Percentiles rank a stretch among this genome's conserved stretches.
phyloP scores from a whole-genome alignment of 2,329 filamentous ascomycete genomes.

The Fusarium begoniae region DNA sequence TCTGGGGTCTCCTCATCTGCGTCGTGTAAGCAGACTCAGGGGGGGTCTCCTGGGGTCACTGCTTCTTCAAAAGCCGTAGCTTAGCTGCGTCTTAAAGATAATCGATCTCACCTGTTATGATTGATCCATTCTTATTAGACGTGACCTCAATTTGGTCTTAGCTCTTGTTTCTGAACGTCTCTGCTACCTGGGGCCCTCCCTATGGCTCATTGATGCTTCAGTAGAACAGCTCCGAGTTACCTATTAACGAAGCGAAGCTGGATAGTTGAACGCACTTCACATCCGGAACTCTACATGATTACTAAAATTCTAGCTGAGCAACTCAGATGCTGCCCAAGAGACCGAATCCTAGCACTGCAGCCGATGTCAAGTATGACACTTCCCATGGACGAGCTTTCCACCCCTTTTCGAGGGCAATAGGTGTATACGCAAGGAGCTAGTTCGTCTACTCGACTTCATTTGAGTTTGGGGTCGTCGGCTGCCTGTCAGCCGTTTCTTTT shows the following conservation, averaged over 20 bases:
- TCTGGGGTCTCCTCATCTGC: no score
- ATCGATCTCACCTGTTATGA: fast-evolving
- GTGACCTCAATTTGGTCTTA: fast-evolving
- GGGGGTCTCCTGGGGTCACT: neutral
- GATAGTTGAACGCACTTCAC: fast-evolving
- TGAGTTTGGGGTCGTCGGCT: no score
- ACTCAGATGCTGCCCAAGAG: neutral
- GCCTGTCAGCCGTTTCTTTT: no score
- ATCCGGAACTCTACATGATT: fast-evolving
- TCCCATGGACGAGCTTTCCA: no score
- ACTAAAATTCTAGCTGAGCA: neutral
- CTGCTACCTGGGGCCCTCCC: fast-evolving
- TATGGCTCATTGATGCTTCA: neutral
- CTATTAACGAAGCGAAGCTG: no score
- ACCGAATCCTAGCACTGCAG: neutral
- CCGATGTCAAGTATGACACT: neutral
- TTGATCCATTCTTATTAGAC: fast-evolving
- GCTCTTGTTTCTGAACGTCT: neutral
- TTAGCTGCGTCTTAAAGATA: fast-evolving
- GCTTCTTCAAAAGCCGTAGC: fast-evolving
- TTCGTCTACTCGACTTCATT: no score
- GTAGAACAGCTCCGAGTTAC: neutral
- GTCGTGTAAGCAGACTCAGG: neutral
- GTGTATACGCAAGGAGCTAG: no score
- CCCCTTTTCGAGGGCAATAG: neutral